phyloP scores from a whole-genome alignment of 2,329 filamentous ascomycete genomes.

The Dactylellina sp. region DNA sequence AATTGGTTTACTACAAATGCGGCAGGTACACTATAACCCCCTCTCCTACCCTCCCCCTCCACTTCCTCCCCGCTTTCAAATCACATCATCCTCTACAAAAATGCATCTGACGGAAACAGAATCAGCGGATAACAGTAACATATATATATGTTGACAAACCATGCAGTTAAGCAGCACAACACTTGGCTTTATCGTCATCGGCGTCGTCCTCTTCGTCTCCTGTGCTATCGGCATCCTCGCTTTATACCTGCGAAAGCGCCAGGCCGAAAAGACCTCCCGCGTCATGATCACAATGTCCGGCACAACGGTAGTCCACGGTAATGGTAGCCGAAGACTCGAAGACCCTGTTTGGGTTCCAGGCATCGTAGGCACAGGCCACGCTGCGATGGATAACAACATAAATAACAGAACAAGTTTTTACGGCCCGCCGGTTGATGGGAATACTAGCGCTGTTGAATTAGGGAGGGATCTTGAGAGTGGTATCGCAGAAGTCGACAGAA shows the following conservation, averaged over 20 bases:
- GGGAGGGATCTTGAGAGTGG: neutral
- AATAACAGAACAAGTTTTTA: constrained; percentile 8
- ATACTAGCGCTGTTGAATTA: too few species aligned
- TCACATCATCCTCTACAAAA: too few species aligned
- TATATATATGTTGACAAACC: neutral
- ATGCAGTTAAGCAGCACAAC: constrained; percentile 28
- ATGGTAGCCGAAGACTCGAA: constrained; percentile 16
- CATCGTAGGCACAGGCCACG: constrained; percentile 1
- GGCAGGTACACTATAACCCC: constrained; percentile 19
- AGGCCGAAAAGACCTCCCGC: constrained; percentile 12
- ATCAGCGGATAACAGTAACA: constrained; percentile 14
- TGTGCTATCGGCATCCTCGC: constrained; percentile 23
- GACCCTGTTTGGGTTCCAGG: constrained; percentile 29
- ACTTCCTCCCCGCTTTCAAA: too few species aligned
- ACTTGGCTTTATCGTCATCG: constrained; percentile 40
- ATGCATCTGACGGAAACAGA: too few species aligned
- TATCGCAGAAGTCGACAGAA: neutral
- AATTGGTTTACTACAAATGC: constrained; percentile 22
- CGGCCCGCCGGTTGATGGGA: neutral
- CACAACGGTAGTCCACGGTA: constrained; percentile 27
- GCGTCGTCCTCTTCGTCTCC: constrained; percentile 17
- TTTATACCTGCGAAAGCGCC: constrained; percentile 17
- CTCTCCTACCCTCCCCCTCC: neutral
- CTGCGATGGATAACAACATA: neutral
- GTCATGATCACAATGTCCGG: constrained; percentile 48